Percentiles rank a stretch among this genome's conserved stretches.
These are phyloP conservation scores for Kappamyces sp. DNA, from an alignment of 192 early-diverging fungal species.

Conservation along the genomic window DNA sequence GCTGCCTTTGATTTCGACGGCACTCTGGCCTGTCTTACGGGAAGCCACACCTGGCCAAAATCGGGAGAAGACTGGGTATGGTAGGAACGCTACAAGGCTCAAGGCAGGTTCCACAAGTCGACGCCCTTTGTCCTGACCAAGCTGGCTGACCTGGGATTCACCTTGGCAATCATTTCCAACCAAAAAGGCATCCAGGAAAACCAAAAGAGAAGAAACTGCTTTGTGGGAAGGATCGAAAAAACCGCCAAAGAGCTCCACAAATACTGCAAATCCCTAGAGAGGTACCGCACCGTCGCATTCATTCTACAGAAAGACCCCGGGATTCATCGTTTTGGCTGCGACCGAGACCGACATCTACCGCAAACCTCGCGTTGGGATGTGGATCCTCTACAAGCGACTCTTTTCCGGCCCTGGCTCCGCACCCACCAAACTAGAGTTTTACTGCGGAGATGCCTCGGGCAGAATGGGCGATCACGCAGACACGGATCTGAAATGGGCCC, in stretches of 20 bases:
- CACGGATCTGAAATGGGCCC: conserved; percentile 79
- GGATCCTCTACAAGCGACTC: conserved; percentile 45
- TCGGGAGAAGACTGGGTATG: conserved; percentile 77
- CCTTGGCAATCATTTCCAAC: conserved; percentile 70
- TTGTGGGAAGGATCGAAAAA: conserved; percentile 32
- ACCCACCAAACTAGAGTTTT: conserved; percentile 68
- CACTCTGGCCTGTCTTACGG: conserved; percentile 66
- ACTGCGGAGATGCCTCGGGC: conserved; percentile 93
- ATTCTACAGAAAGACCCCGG: conserved; percentile 17
- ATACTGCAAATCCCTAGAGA: conserved; percentile 5
- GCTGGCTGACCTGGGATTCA: conserved; percentile 58
- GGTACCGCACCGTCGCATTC: too few relatives aligned
- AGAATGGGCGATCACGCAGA: conserved; percentile 85
- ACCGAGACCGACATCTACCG: conserved; percentile 60
- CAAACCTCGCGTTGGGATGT: conserved; percentile 72
- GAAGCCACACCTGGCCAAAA: conserved; percentile 56
- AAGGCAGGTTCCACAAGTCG: conserved; percentile 37
- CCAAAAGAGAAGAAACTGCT: conserved; percentile 24
- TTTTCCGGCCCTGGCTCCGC: conserved; percentile 41
- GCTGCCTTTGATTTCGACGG: conserved; percentile 74
- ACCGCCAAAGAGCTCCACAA: conserved; percentile 33
- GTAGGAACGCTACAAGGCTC: too few relatives aligned
- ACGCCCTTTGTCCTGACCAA: conserved; percentile 55
- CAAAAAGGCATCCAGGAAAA: conserved; percentile 45
- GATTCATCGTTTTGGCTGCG: conserved; percentile 69